These are phyloP conservation scores for Exophiala sp. DNA, from an alignment of 2,329 filamentous ascomycete species.

Conservation along the genomic window DNA sequence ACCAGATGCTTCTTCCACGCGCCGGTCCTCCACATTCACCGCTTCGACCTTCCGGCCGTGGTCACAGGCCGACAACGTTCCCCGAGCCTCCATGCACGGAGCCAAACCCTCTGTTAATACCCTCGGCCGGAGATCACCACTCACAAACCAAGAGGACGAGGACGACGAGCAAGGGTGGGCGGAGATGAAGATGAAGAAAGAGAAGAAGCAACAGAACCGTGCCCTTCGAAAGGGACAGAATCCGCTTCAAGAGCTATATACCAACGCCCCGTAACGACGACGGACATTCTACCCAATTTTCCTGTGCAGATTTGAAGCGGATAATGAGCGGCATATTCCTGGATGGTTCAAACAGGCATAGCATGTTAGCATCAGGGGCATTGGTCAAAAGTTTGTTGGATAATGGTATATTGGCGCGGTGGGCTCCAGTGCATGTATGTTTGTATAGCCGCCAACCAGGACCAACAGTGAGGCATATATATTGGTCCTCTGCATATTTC, in stretches of 20 bases:
- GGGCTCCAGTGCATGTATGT: neutral
- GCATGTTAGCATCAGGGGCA: constrained; percentile 6
- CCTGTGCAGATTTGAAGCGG: constrained; percentile 2
- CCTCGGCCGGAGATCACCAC: constrained; percentile 26
- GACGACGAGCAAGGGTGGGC: constrained; percentile 47
- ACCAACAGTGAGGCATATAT: constrained; percentile 2
- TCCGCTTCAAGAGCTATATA: constrained; percentile 27
- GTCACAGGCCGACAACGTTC: constrained; percentile 31
- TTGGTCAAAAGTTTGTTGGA: constrained; percentile 7
- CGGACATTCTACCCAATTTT: neutral
- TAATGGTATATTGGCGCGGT: constrained; percentile 1
- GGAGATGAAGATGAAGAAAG: constrained; percentile 47
- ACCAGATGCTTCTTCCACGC: constrained; percentile 11
- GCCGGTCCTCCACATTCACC: constrained; percentile 34
- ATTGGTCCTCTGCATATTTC: constrained; percentile 13
- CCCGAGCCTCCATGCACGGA: constrained; percentile 25
- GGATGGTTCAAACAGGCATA: constrained; percentile 1
- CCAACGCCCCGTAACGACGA: constrained; percentile 15
- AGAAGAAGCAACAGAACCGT: constrained; percentile 46
- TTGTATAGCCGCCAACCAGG: constrained; percentile 9
- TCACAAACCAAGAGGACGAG: constrained; percentile 37
- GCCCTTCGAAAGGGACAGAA: constrained; percentile 38
- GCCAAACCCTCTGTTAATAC: constrained; percentile 29
- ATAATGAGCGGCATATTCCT: constrained; percentile 15
- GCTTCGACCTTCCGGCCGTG: constrained; percentile 35